Conservation (phyloP, 139 green algal species). For the Coccomyxa sp. region DNA sequence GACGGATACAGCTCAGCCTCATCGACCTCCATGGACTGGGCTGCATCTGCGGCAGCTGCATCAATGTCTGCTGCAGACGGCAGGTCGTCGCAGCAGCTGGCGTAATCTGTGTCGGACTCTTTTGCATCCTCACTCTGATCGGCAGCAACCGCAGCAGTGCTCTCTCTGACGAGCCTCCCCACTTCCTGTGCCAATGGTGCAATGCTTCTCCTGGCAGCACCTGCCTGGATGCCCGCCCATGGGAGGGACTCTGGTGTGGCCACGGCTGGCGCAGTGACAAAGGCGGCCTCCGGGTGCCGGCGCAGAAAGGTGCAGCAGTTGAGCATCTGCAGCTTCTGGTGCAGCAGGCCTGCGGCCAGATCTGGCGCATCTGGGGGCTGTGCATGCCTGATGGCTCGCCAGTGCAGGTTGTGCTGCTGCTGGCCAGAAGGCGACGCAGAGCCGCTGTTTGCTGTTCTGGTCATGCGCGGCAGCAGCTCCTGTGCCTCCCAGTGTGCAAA, state of each 20-base stretch:
- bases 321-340: conserved; percentile 86
- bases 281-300: neutral
- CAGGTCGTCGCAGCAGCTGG: too few species aligned
- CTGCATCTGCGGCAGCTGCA: neutral
- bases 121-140: neutral
- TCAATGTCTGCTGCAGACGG: too few species aligned
- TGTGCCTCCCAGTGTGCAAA: conserved; percentile 59
- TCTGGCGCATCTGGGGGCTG: conserved; percentile 24
- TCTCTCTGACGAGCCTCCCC: neutral
- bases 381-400: neutral
- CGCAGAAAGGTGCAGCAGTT: conserved; percentile 57
- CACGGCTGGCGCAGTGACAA: neutral
- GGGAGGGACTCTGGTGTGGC: neutral
- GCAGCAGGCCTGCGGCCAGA: conserved; percentile 55
- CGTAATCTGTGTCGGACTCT: too few species aligned
- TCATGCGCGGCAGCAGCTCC: conserved; percentile 54
- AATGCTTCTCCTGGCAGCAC: neutral
- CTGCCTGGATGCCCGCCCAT: neutral
- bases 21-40: neutral
- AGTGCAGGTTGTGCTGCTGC: neutral
- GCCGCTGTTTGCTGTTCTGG: neutral
- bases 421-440: neutral
- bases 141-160: neutral
- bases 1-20: neutral
- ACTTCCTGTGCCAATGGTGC: neutral